Evolutionary conservation across 1,139 yeast species (phyloP).

Genomic region (Debaryomyces nepalensis): DNA sequence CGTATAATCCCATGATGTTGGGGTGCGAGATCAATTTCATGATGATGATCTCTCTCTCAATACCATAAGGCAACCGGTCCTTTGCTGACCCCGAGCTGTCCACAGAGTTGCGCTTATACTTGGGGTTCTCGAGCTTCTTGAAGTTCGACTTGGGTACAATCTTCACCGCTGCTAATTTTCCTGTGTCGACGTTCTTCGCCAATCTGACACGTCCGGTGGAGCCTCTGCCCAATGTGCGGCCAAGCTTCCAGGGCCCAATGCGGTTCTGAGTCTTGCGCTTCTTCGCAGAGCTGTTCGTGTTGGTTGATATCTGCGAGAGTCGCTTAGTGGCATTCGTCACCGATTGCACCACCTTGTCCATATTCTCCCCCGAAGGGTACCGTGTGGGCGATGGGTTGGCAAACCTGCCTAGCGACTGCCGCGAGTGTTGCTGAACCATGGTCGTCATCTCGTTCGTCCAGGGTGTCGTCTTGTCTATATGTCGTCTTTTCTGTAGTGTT

Average conservation of each 20-base stretch:
- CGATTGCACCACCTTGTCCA: constrained; percentile 53
- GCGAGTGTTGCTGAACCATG: constrained; percentile 28
- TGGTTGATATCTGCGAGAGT: constrained; percentile 66
- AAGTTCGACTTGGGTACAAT: constrained; percentile 84
- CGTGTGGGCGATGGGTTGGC: constrained; percentile 25
- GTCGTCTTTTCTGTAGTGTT: no score
- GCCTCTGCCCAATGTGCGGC: constrained; percentile 93
- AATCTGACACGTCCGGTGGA: constrained; percentile 92
- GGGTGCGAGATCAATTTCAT: constrained; percentile 90
- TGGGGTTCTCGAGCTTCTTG: constrained; percentile 59
- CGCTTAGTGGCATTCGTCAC: constrained; percentile 68
- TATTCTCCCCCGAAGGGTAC: constrained; percentile 35
- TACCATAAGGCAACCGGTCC: constrained; percentile 83
- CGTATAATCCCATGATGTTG: constrained; percentile 93
- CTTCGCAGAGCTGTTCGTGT: constrained; percentile 50
- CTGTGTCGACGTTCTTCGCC: constrained; percentile 83
- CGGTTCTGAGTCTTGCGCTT: constrained; percentile 67
- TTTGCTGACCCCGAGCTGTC: constrained; percentile 46
- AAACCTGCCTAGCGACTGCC: constrained; percentile 19
- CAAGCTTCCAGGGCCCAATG: constrained; percentile 97
- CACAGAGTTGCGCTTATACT: constrained; percentile 39
- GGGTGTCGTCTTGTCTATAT: not conserved
- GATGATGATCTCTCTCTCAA: constrained; percentile 95
- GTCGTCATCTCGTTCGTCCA: constrained; percentile 27
- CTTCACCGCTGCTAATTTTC: constrained; percentile 94